These are phyloP conservation scores for Citrus glauca DNA, from an alignment of 345 rosid genomes.

Conservation along the genomic window DNA sequence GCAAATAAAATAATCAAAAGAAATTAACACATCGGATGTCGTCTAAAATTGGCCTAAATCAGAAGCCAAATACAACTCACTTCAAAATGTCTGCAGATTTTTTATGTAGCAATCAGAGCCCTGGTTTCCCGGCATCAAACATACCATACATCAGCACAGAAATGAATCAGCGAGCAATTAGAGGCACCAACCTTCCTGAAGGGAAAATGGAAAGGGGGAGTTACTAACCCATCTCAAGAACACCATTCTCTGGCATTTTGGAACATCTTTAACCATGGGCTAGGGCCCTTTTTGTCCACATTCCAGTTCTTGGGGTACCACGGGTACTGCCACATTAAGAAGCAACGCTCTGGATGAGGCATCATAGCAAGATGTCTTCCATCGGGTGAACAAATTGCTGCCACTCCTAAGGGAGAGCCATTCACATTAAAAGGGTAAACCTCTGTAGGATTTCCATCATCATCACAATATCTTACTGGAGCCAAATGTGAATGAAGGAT, in stretches of 20 bases:
- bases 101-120: neutral
- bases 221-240: constrained; percentile 20
- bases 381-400: constrained; percentile 89
- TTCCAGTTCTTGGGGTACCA: constrained; percentile 90
- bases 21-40: neutral
- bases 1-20: neutral
- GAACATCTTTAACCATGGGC: constrained; percentile 95
- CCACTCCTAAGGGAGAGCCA: constrained; percentile 96
- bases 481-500: constrained; percentile 67
- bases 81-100: neutral
- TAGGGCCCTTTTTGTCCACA: constrained; percentile 80
- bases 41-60: neutral
- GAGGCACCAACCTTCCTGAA: neutral
- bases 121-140: neutral
- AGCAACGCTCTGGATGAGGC: constrained; percentile 99
- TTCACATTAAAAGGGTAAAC: constrained; percentile 84
- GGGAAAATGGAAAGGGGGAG: neutral
- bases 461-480: constrained; percentile 84
- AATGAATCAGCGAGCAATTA: neutral
- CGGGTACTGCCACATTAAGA: constrained; percentile 98
- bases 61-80: neutral
- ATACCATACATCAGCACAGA: neutral
- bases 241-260: constrained; percentile 98
- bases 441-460: constrained; percentile 77
- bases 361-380: constrained; percentile 97